These are phyloP conservation scores for Mycena galopus DNA, from an alignment of 768 basidiomycete species.

Conservation along the genomic window DNA sequence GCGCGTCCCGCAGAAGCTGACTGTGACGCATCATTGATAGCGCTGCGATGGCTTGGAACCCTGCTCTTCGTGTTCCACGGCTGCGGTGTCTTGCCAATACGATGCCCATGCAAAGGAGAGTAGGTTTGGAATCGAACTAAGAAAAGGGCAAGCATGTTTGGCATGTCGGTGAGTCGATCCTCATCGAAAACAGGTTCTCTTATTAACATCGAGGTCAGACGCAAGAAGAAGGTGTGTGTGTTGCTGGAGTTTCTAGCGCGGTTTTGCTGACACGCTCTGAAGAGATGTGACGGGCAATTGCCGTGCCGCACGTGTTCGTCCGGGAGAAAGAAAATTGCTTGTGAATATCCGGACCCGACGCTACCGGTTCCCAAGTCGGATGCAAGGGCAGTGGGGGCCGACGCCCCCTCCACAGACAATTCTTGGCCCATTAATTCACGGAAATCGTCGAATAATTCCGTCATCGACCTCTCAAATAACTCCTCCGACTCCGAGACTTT, in stretches of 20 bases:
- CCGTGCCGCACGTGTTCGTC: slow-evolving; percentile 21
- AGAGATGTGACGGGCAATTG: slow-evolving; percentile 27
- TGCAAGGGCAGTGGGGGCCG: background rate
- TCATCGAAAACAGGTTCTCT: background rate
- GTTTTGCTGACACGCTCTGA: background rate
- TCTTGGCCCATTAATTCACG: background rate
- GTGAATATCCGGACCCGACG: slow-evolving; percentile 23
- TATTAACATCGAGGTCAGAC: background rate
- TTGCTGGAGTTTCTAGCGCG: too few relatives aligned
- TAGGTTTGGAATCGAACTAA: background rate
- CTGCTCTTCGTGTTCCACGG: slow-evolving; percentile 13
- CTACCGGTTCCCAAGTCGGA: background rate
- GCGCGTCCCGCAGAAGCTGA: background rate
- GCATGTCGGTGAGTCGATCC: slow-evolving; percentile 19
- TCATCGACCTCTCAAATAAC: background rate
- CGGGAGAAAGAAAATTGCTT: background rate
- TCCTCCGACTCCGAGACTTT: background rate
- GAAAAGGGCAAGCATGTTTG: slow-evolving; percentile 26
- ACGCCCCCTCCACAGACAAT: background rate
- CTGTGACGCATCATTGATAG: background rate
- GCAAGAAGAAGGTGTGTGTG: slow-evolving; percentile 25
- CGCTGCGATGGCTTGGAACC: slow-evolving; percentile 26
- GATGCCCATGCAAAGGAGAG: background rate
- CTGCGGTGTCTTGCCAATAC: slow-evolving; percentile 4
- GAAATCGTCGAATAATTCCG: background rate